A percentile compares a stretch with the other conserved stretches of the same genome.
Conservation (phyloP, 148 eudicot species). For the Chenopodium quinoa region DNA sequence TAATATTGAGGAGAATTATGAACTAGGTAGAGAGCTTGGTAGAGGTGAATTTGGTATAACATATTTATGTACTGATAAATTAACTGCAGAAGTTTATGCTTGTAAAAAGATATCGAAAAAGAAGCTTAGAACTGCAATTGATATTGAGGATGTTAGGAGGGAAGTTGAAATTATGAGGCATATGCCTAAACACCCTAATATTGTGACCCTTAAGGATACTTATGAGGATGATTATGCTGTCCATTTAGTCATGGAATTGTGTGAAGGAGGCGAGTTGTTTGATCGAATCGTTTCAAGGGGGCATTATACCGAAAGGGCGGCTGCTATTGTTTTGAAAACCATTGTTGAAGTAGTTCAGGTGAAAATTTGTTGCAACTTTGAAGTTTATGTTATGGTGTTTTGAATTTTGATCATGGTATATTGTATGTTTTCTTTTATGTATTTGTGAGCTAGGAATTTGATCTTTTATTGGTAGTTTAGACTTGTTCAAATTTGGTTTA, state of each 20-base stretch:
- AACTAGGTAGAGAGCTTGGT: slow-evolving; percentile 54
- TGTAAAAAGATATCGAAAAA: slow-evolving; percentile 58
- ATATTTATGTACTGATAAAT: slow-evolving; percentile 45
- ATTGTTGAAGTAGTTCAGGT: slow-evolving; percentile 67
- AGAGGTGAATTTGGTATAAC: slow-evolving; percentile 58
- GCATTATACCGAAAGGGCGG: slow-evolving; percentile 64
- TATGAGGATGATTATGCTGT: slow-evolving; percentile 57
- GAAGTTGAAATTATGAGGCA: slow-evolving; percentile 51
- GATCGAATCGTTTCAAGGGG: slow-evolving; percentile 63
- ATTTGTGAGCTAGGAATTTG: slow-evolving; percentile 5
- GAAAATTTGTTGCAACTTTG: neutral
- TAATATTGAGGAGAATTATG: slow-evolving; percentile 39
- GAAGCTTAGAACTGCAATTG: slow-evolving; percentile 47
- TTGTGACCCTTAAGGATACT: slow-evolving; percentile 55
- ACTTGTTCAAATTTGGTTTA: neutral
- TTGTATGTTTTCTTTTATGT: neutral
- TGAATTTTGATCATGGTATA: neutral
- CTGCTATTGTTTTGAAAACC: slow-evolving; percentile 45
- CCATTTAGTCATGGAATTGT: slow-evolving; percentile 64
- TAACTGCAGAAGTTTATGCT: slow-evolving; percentile 39
- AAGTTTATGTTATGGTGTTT: neutral
- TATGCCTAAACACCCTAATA: slow-evolving; percentile 46
- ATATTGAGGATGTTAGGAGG: slow-evolving; percentile 59
- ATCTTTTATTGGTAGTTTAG: neutral
- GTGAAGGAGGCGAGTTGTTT: slow-evolving; percentile 51